Evolutionary conservation across 805 yeast species (phyloP).

Genomic region (Metschnikowia bowlesiae): DNA sequence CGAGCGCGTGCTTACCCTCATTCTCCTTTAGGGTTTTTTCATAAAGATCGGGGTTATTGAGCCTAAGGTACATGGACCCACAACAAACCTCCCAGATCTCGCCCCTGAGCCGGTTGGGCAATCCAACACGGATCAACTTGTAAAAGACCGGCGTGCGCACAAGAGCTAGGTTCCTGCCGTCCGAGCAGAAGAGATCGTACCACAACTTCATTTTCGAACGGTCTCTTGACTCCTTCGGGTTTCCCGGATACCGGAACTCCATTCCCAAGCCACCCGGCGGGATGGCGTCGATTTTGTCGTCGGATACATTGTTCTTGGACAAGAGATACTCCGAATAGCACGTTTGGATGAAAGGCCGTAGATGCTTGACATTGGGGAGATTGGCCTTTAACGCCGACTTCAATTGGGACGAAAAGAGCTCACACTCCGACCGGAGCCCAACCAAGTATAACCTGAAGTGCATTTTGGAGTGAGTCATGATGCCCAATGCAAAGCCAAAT

Average conservation of each 20-base stretch:
- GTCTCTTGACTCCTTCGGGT: slow-evolving; percentile 69
- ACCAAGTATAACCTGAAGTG: slow-evolving; percentile 66
- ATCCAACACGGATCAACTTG: slow-evolving; percentile 80
- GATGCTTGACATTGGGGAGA: slow-evolving; percentile 53
- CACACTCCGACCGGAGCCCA: slow-evolving; percentile 75
- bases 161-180: slow-evolving; percentile 80
- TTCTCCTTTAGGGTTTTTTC: slow-evolving; percentile 53
- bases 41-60: slow-evolving; percentile 60
- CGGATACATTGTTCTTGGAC: slow-evolving; percentile 48
- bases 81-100: slow-evolving; percentile 93
- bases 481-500: slow-evolving; percentile 72
- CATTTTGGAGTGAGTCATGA: slow-evolving; percentile 63
- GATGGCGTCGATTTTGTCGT: slow-evolving; percentile 44
- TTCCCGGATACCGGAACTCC: slow-evolving; percentile 84
- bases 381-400: slow-evolving; percentile 60
- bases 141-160: slow-evolving; percentile 73
- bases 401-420: slow-evolving; percentile 68
- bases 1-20: slow-evolving; percentile 63
- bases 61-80: slow-evolving; percentile 77
- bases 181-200: slow-evolving; percentile 82
- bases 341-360: slow-evolving; percentile 62
- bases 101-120: slow-evolving; percentile 92
- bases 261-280: slow-evolving; percentile 87
- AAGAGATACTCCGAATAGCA: slow-evolving; percentile 84
- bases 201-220: slow-evolving; percentile 84